These are phyloP conservation scores for Falciphora oryzae DNA, from an alignment of 2,329 filamentous ascomycete genomes.

Conservation along the genomic window DNA sequence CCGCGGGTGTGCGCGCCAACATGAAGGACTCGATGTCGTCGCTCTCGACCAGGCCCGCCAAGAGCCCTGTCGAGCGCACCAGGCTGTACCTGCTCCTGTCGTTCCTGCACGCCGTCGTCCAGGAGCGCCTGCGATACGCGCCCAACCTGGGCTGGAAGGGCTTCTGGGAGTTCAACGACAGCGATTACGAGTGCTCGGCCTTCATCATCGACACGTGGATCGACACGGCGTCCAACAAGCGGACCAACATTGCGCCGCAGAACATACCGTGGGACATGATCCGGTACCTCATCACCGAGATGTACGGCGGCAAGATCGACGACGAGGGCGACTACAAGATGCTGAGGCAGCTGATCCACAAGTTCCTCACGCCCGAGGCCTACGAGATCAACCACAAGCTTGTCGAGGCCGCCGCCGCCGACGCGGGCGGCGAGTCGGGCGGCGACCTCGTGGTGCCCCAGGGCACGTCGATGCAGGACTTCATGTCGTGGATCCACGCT, in stretches of 20 bases:
- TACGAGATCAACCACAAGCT: slow-evolving; percentile 92
- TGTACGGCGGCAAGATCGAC: slow-evolving; percentile 97
- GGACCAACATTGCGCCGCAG: slow-evolving; percentile 86
- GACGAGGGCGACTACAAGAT: slow-evolving; percentile 76
- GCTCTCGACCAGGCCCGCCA: slow-evolving; percentile 67
- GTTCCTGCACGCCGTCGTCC: slow-evolving; percentile 92
- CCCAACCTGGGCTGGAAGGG: slow-evolving; percentile 95
- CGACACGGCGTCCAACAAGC: slow-evolving; percentile 71
- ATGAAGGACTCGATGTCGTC: slow-evolving; percentile 97
- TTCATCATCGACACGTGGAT: slow-evolving; percentile 96
- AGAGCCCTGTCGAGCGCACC: slow-evolving; percentile 83
- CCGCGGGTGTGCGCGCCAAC: slow-evolving; percentile 90
- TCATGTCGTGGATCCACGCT: slow-evolving; percentile 84
- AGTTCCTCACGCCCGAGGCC: slow-evolving; percentile 76
- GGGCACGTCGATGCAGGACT: slow-evolving; percentile 77
- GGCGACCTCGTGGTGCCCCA: slow-evolving; percentile 62
- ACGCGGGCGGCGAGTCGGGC: slow-evolving; percentile 36
- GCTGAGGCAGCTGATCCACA: slow-evolving; percentile 66
- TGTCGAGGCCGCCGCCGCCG: slow-evolving; percentile 49
- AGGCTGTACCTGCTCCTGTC: slow-evolving; percentile 86
- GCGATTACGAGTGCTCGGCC: slow-evolving; percentile 97
- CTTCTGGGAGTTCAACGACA: slow-evolving; percentile 99
- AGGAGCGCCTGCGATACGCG: slow-evolving; percentile 90
- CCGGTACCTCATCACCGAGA: slow-evolving; percentile 82
- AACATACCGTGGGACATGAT: slow-evolving; percentile 98